Percentiles rank a stretch among this genome's conserved stretches.
phyloP scores from a whole-genome alignment of 306 rosid genomes.

The Arachis stenosperma region DNA sequence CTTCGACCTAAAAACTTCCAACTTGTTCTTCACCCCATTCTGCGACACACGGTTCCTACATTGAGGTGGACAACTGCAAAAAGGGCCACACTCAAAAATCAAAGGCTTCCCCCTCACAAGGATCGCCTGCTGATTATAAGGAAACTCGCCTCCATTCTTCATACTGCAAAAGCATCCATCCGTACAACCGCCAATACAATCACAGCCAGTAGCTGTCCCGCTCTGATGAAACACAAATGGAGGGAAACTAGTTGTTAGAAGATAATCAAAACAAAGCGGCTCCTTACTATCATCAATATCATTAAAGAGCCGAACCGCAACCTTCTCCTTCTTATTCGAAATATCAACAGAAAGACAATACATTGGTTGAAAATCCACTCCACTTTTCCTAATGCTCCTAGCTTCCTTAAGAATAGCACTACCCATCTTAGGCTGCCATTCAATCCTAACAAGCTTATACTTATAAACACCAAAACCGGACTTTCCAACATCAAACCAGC shows the following conservation, averaged over 20 bases:
- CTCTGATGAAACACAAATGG: slow-evolving; percentile 74
- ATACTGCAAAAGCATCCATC: slow-evolving; percentile 72
- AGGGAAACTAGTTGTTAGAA: slow-evolving; percentile 62
- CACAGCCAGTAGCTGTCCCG: slow-evolving; percentile 74
- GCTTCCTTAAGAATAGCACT: slow-evolving; percentile 68
- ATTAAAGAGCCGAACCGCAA: slow-evolving; percentile 70
- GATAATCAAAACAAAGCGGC: slow-evolving; percentile 77
- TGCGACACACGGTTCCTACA: slow-evolving; percentile 85
- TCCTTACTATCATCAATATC: slow-evolving; percentile 72
- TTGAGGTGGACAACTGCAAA: slow-evolving; percentile 74
- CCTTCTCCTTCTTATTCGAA: slow-evolving; percentile 62
- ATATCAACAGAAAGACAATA: slow-evolving; percentile 74
- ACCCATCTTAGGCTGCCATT: slow-evolving; percentile 89
- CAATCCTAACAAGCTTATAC: slow-evolving; percentile 73
- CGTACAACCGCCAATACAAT: slow-evolving; percentile 57
- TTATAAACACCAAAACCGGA: slow-evolving; percentile 98
- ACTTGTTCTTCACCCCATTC: slow-evolving; percentile 63
- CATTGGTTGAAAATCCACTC: slow-evolving; percentile 45
- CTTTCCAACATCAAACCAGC: slow-evolving; percentile 91
- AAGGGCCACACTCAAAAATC: slow-evolving; percentile 93
- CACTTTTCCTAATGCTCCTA: slow-evolving; percentile 48
- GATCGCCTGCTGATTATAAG: slow-evolving; percentile 68
- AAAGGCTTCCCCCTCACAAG: slow-evolving; percentile 88
- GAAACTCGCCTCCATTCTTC: slow-evolving; percentile 83
- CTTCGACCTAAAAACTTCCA: slow-evolving; percentile 89